Conservation (phyloP, 805 yeast genomes). For the Wickerhamomyces queroliae region DNA sequence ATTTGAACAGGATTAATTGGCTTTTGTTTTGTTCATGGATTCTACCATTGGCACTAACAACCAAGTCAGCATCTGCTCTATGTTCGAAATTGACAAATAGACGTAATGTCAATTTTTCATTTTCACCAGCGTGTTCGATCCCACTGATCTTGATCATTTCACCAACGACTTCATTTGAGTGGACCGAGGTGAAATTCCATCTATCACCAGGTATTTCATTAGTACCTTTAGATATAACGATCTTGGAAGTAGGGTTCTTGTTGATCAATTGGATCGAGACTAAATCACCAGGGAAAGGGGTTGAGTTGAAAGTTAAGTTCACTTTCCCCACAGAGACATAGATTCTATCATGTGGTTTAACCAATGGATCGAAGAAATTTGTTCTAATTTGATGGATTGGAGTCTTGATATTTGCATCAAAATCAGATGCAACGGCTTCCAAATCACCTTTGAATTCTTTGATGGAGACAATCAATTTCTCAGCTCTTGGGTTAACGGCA, state of each 20-base stretch:
- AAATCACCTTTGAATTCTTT: slow-evolving; percentile 61
- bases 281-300: slow-evolving; percentile 25
- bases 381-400: slow-evolving; percentile 65
- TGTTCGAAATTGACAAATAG: slow-evolving; percentile 59
- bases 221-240: slow-evolving; percentile 62
- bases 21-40: slow-evolving; percentile 43
- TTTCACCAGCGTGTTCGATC: slow-evolving; percentile 38
- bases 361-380: slow-evolving; percentile 58
- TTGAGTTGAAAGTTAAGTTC: slow-evolving; percentile 20
- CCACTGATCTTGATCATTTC: slow-evolving; percentile 65
- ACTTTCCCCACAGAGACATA: slow-evolving; percentile 54
- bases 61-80: slow-evolving; percentile 52
- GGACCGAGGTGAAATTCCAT: slow-evolving; percentile 74
- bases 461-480: slow-evolving; percentile 58
- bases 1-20: slow-evolving; percentile 38
- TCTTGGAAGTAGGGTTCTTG: slow-evolving; percentile 42
- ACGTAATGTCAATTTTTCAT: slow-evolving; percentile 49
- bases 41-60: slow-evolving; percentile 39
- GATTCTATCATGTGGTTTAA: slow-evolving; percentile 52
- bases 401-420: slow-evolving; percentile 31
- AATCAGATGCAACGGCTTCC: slow-evolving; percentile 24
- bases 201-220: slow-evolving; percentile 43
- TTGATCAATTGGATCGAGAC: slow-evolving; percentile 44
- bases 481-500: slow-evolving; percentile 79
- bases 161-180: slow-evolving; percentile 65